Conservation (phyloP, 768 basidiomycete genomes). For the Lactifluus pinguis region DNA sequence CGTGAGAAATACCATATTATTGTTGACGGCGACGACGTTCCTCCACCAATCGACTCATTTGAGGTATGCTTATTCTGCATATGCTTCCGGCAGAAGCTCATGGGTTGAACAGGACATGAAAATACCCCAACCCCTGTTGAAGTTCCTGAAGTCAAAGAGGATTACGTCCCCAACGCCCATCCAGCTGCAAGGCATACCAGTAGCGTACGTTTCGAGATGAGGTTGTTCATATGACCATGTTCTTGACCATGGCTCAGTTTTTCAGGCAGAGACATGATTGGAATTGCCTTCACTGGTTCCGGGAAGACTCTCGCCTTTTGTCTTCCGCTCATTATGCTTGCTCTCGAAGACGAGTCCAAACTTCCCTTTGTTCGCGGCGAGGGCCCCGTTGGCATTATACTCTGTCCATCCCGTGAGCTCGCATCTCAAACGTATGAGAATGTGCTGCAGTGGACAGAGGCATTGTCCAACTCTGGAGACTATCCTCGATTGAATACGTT, state of each 20-base stretch:
- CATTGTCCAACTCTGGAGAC: constrained; percentile 66
- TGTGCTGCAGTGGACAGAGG: constrained; percentile 74
- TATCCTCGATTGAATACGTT: constrained; percentile 85
- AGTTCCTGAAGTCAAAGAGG: constrained; percentile 75
- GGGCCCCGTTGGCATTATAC: constrained; percentile 92
- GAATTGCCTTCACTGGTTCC: constrained; percentile 98
- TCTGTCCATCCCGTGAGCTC: constrained; percentile 95
- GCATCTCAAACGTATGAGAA: constrained; percentile 98
- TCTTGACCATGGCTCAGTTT: constrained; percentile 45
- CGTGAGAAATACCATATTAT: constrained; percentile 92
- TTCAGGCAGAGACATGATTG: constrained; percentile 93
- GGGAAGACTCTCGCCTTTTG: constrained; percentile 99
- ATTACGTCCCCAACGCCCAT: constrained; percentile 90
- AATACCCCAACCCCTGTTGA: constrained; percentile 79
- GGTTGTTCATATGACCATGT: not conserved
- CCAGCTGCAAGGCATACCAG: constrained; percentile 93
- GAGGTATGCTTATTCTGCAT: constrained; percentile 35
- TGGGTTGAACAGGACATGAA: constrained; percentile 78
- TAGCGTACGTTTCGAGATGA: constrained; percentile 55
- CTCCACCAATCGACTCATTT: constrained; percentile 89
- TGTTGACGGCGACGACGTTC: constrained; percentile 88
- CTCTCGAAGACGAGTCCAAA: constrained; percentile 87
- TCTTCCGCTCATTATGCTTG: constrained; percentile 94
- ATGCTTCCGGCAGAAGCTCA: constrained; percentile 10
- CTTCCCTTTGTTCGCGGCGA: constrained; percentile 87